Evolutionary conservation across 169 alveolate species (phyloP), one percentile per base, ranked within the genome.

Genomic region (Plasmodium gonderi): DNA sequence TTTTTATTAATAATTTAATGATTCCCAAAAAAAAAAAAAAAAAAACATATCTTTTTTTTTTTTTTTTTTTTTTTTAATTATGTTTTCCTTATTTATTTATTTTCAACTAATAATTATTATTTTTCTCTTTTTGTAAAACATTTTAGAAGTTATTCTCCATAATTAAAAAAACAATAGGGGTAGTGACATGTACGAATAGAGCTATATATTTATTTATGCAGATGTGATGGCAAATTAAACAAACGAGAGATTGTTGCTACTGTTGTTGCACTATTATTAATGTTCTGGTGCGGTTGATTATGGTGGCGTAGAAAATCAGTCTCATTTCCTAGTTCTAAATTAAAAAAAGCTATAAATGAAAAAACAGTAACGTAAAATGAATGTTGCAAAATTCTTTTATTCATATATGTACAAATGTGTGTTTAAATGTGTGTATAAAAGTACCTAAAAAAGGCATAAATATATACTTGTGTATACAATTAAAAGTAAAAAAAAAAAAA

Each of bases 101-200:
- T 68, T 29, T 68, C 49, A 68, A 68, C 9, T 31, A 29, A 17
- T 68, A 68, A 8, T 26, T 68, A 31, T 68, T 12, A 31, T 68
- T 33, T 33, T 68, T 68, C 23, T 54, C 69, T 20, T 17, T 54
- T 54, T 54, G 72, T 3, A 60, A 20, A 60, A 60, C 72, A 60
- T 60, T 60, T 20, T 60, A 60, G 72, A 60, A 79, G 12, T 47
- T 29, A 14, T 47, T 51, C 47, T 31, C n/a, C 74, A 76, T 38
- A 23, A 40, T 80, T 36, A 80, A 29, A 29, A 79, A 79, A 79
- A 79, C 31, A 79, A 79, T 38, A 51, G 29, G 45, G 38, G 14
- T 23, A 60, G 69, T 23, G 12, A 60, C 17, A 60, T 23, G 9
- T 2, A 20, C 4, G 33, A 54, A 17, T 17, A 8, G 33, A 54